phyloP scores from a whole-genome alignment of 2,329 filamentous ascomycete species.

The Aspergillus flavus region DNA sequence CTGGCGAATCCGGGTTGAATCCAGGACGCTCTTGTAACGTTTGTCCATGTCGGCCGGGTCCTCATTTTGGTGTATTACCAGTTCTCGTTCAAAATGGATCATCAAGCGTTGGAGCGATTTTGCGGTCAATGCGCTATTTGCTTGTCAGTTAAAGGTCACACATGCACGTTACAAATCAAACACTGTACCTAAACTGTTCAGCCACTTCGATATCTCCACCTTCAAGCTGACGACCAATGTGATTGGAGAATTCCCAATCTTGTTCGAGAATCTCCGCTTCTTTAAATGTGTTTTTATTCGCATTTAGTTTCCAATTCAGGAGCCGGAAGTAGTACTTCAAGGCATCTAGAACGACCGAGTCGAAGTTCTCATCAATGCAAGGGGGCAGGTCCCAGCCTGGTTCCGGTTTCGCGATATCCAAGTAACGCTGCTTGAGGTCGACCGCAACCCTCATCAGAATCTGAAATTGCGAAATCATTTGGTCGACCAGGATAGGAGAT shows the following conservation, averaged over 20 bases:
- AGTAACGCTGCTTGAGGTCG: conserved; percentile 87
- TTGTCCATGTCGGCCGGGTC: conserved; percentile 89
- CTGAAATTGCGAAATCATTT: conserved; percentile 97
- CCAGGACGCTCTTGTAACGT: conserved; percentile 90
- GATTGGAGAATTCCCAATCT: conserved; percentile 97
- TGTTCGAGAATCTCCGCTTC: conserved; percentile 96
- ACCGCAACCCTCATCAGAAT: conserved; percentile 89
- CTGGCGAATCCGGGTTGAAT: conserved; percentile 94
- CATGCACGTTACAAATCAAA: not conserved
- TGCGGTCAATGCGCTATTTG: conserved; percentile 73
- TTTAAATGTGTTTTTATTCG: conserved; percentile 99
- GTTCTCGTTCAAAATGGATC: conserved; percentile 86
- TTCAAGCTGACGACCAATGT: conserved; percentile 87
- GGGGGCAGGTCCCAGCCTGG: conserved; percentile 93
- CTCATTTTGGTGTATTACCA: conserved; percentile 82
- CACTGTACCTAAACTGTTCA: conserved; percentile 78
- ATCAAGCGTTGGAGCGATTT: conserved; percentile 89
- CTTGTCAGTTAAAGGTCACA: conserved; percentile 27
- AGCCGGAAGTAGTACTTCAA: conserved; percentile 98
- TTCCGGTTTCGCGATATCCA: conserved; percentile 79
- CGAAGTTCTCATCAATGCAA: conserved; percentile 96
- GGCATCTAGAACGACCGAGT: conserved; percentile 86
- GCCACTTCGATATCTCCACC: conserved; percentile 95
- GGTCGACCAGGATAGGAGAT: conserved; percentile 90
- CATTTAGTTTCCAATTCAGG: conserved; percentile 94